Evolutionary conservation across 2,329 filamentous ascomycete genomes (phyloP).

Genomic region (Paecilomyces variotii): DNA sequence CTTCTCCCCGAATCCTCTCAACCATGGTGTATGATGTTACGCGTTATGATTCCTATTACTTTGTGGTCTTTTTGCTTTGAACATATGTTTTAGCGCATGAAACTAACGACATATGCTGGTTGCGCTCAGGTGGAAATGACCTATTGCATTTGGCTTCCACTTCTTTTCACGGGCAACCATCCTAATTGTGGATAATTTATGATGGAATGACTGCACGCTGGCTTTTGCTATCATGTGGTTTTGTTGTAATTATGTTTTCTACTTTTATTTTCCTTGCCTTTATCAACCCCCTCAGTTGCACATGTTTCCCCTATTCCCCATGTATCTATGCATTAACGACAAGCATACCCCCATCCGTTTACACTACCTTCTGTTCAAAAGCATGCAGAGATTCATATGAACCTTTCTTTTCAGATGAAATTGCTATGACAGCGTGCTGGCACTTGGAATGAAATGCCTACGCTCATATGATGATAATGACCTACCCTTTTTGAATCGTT

Average conservation of each 20-base stretch:
- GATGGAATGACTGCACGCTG: not conserved
- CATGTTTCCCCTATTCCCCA: slow-evolving; percentile 3
- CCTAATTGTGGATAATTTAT: not conserved
- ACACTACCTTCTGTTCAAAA: not conserved
- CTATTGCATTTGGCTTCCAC: not conserved
- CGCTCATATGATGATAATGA: not conserved
- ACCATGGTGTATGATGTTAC: not conserved
- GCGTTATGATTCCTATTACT: not conserved
- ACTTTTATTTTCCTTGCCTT: not conserved
- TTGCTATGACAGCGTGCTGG: not conserved
- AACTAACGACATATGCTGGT: not conserved
- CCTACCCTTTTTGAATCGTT: not conserved
- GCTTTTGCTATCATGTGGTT: not conserved
- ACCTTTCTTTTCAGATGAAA: not conserved
- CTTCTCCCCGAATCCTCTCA: slow-evolving; percentile 5
- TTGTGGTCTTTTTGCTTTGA: not conserved
- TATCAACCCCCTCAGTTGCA: slow-evolving; percentile 8
- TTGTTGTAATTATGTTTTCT: not conserved
- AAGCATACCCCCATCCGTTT: not conserved
- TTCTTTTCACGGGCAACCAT: not conserved
- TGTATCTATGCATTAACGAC: not conserved
- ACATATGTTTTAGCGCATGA: not conserved
- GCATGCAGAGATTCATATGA: not conserved
- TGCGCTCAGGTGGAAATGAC: not conserved
- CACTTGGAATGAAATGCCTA: not conserved